Base-by-base conservation (phyloP, 306 rosid genomes). In the Prunus campanulata region DNA sequence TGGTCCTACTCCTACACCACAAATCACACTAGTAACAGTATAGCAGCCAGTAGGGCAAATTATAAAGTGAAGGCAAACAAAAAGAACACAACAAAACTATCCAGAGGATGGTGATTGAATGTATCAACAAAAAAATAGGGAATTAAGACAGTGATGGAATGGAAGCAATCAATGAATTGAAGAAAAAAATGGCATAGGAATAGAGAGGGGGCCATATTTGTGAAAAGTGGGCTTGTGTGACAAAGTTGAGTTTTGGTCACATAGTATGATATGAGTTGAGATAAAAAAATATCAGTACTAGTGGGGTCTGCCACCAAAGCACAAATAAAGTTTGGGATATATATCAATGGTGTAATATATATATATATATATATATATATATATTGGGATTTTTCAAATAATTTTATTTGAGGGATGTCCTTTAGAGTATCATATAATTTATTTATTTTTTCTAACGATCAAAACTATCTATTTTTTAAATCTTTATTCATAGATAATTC, bases 231-330 rank as follows among this genome's bases (percentile, higher is more conserved):
- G 80, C 2, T 12, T 24, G 16, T 35, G 48, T 42, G 74, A 67
- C 66, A 67, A 55, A 57, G 67, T 32, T 56, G 29, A 68, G 57
- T 70, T 70, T 62, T 49, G 57, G 48, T 70, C 20, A 29, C 8
- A 19, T 29, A 3, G 25, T 6, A 16, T 12, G 29, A 27, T 27
- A 27, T 27, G 29, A 27, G 29, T 27, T 2, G 52, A 49, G 57
- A 60, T 29, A 60, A 11, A 27, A n/a, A 48, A 56, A 29, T 44
- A 59, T 19, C 48, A 42, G 5, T 5, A 5, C 42, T 35, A 35
- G 82, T 77, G 74, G 85, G 85, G 76, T 60, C 52, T 61, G 68
- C 76, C 44, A 7, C 2, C 9, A 55, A 8, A 24, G 2, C 76
- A 72, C 79, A 19, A 67, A 66, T 22, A 62, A 72, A 66, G 62